These are phyloP conservation scores for Saccharomycopsis vini DNA, from an alignment of 805 yeast species.

Conservation along the genomic window DNA sequence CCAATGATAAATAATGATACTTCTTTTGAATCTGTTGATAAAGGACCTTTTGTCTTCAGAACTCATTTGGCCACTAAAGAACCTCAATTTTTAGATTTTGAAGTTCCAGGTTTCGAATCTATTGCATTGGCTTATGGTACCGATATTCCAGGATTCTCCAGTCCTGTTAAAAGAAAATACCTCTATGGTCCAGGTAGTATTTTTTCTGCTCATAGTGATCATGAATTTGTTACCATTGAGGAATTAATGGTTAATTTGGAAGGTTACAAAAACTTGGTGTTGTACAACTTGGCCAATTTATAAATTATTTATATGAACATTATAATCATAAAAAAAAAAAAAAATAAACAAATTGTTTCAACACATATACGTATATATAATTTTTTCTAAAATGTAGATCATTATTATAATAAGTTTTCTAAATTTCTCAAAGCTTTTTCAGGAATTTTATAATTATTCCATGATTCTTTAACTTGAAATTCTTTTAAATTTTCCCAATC, in stretches of 20 bases:
- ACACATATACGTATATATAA: too few species aligned
- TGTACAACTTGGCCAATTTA: too few species aligned
- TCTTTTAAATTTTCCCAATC: conserved; percentile 15
- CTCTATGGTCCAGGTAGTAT: conserved; percentile 47
- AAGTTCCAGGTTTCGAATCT: conserved; percentile 58
- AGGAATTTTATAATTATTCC: conserved; percentile 14
- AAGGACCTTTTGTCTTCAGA: not conserved
- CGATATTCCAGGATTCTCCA: conserved; percentile 14
- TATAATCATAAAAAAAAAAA: too few species aligned
- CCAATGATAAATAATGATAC: too few species aligned
- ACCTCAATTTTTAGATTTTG: conserved; percentile 43
- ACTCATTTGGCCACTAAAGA: too few species aligned
- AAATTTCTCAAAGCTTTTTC: conserved; percentile 17
- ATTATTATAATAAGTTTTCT: conserved; percentile 11
- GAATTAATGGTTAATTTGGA: conserved; percentile 34
- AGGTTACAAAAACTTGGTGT: conserved; percentile 33
- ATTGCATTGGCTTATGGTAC: conserved; percentile 36
- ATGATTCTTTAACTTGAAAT: conserved; percentile 12
- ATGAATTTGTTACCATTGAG: conserved; percentile 34
- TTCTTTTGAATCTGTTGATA: too few species aligned
- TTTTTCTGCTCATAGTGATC: conserved; percentile 41
- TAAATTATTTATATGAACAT: too few species aligned
- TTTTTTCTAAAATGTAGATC: too few species aligned
- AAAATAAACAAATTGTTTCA: too few species aligned
- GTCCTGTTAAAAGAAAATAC: conserved; percentile 26